Conservation (phyloP, 345 rosid genomes). For the Dimocarpus longan region DNA sequence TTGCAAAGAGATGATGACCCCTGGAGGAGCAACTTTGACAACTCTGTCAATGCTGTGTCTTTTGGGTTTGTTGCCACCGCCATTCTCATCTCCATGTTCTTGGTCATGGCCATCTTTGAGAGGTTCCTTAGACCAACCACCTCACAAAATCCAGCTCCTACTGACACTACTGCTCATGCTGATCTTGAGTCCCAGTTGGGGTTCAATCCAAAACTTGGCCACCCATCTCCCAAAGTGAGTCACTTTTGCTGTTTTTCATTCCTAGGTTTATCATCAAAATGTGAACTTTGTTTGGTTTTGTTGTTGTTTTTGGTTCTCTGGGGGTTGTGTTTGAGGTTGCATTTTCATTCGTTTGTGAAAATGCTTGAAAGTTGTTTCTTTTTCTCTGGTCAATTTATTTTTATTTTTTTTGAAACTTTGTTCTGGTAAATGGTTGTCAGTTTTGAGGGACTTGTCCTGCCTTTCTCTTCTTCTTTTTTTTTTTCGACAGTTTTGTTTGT, state of each 20-base stretch:
- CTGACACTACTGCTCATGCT: conserved; percentile 26
- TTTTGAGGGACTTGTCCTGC: background rate
- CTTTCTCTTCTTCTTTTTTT: background rate
- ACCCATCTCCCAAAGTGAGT: conserved; percentile 84
- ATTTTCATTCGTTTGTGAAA: background rate
- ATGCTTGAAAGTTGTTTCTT: background rate
- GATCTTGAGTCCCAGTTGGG: conserved; percentile 66
- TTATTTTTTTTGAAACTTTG: background rate
- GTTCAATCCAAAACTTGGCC: conserved; percentile 59
- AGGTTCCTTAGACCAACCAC: conserved; percentile 72
- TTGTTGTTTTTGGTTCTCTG: conserved; percentile 12
- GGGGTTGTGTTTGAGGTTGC: conserved; percentile 14
- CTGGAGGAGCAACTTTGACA: conserved; percentile 53
- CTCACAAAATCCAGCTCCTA: background rate
- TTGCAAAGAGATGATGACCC: conserved; percentile 54
- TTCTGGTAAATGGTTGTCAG: too few relatives aligned
- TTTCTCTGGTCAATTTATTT: background rate
- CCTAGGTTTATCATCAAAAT: too few relatives aligned
- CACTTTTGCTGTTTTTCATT: conserved; percentile 9
- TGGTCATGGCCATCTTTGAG: conserved; percentile 92
- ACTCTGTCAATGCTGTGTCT: conserved; percentile 86
- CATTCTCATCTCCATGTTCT: conserved; percentile 94
- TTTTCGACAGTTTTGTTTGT: conserved; percentile 25
- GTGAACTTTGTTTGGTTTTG: background rate
- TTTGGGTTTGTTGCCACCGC: conserved; percentile 98